phyloP scores from a whole-genome alignment of 1,139 yeast species.

The Debaryomyces fabryi region DNA sequence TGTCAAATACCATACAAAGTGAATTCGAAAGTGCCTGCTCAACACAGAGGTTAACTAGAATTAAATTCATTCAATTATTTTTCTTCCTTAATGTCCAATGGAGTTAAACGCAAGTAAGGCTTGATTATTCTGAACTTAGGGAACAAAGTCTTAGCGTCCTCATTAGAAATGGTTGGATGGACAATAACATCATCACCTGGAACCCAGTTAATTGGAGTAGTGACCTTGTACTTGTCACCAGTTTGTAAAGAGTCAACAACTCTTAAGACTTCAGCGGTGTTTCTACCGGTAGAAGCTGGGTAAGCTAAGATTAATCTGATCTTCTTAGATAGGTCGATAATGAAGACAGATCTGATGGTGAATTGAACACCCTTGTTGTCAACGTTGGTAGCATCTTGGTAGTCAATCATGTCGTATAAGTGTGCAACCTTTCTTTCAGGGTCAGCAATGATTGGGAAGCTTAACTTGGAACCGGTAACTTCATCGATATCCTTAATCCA shows the following conservation, averaged over 20 bases:
- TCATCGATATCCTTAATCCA: conserved; percentile 88
- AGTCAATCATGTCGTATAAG: conserved; percentile 80
- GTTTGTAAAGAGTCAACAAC: conserved; percentile 79
- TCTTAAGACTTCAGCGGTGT: conserved; percentile 84
- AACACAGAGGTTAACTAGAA: neutral
- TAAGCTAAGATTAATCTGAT: conserved; percentile 73
- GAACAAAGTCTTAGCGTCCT: conserved; percentile 71
- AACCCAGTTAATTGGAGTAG: conserved; percentile 87
- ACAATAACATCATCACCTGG: conserved; percentile 87
- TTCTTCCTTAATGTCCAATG: conserved; percentile 24
- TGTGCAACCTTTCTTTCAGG: conserved; percentile 68
- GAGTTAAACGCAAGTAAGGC: conserved; percentile 64
- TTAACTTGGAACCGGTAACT: conserved; percentile 64
- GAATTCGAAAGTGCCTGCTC: neutral
- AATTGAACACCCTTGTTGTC: conserved; percentile 70
- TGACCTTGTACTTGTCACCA: conserved; percentile 69
- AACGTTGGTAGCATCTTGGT: conserved; percentile 79
- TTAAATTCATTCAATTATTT: conserved; percentile 6
- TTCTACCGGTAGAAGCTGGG: conserved; percentile 87
- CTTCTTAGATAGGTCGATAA: conserved; percentile 78
- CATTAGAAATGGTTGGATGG: conserved; percentile 71
- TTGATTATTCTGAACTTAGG: conserved; percentile 77
- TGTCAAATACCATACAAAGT: neutral
- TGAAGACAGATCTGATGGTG: conserved; percentile 81
- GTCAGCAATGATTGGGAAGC: conserved; percentile 84